phyloP scores from a whole-genome alignment of 1,284 basidiomycete species.

The Filobasidium uniguttulatum region DNA sequence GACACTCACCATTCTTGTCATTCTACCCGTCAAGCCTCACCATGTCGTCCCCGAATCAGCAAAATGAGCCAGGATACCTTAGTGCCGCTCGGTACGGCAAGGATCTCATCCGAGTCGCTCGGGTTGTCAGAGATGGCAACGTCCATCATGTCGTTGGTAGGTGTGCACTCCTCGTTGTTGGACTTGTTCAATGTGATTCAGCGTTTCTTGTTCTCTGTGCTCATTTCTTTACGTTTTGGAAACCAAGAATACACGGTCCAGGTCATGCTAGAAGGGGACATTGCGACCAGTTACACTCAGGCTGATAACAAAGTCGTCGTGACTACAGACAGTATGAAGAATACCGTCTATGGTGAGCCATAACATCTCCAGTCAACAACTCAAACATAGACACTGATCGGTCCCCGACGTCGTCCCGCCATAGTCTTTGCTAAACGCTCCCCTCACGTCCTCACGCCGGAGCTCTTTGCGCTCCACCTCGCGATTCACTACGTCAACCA shows the following conservation, averaged over 20 bases:
- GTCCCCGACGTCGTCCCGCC: conserved; percentile 10
- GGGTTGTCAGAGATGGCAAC: conserved; percentile 55
- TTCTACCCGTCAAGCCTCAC: no score
- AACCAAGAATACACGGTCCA: conserved; percentile 43
- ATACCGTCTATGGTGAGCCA: conserved; percentile 68
- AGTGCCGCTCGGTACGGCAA: conserved; percentile 62
- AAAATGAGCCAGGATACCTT: conserved; percentile 30
- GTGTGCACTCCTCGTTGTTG: neutral
- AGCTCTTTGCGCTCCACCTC: conserved; percentile 75
- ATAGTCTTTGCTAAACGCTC: conserved; percentile 74
- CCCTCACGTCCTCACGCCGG: conserved; percentile 65
- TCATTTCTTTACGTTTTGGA: conserved; percentile 19
- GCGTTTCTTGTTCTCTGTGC: neutral
- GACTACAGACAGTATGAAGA: conserved; percentile 84
- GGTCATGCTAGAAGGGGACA: conserved; percentile 64
- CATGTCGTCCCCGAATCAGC: no score
- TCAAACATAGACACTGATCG: conserved; percentile 7
- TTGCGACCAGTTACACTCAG: conserved; percentile 60
- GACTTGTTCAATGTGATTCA: neutral
- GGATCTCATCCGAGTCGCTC: conserved; percentile 67
- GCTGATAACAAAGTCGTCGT: conserved; percentile 74
- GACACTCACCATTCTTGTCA: no score
- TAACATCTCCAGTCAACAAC: conserved; percentile 15
- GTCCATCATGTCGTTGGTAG: conserved; percentile 33
- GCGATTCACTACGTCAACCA: conserved; percentile 70